phyloP scores from a whole-genome alignment of 495 filamentous ascomycete genomes.

The Aspergillus avenaceus region DNA sequence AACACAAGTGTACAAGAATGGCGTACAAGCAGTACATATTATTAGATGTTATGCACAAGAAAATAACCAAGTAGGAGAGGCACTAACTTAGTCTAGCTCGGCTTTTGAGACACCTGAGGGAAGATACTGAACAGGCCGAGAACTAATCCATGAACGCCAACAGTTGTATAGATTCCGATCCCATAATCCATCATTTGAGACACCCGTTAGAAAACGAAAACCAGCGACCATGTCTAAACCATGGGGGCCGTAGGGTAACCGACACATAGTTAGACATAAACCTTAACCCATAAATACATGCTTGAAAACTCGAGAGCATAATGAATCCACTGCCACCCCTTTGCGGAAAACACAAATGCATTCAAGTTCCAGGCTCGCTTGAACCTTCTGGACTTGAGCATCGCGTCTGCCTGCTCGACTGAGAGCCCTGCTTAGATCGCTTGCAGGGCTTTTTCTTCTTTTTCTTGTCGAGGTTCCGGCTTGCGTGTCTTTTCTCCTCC shows the following conservation, averaged over 20 bases:
- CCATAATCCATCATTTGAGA: background rate
- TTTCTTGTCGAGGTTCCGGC: conserved; percentile 6
- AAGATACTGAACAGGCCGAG: background rate
- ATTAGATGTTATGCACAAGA: conserved; percentile 4
- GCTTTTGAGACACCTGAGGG: conserved; percentile 3
- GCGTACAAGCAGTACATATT: background rate
- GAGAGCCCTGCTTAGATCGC: background rate
- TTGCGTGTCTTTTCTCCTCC: conserved; percentile 14
- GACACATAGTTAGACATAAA: background rate
- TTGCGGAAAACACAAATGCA: too few species aligned
- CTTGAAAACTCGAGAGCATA: too few species aligned
- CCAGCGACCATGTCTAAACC: too few species aligned
- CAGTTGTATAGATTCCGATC: background rate
- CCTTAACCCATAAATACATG: background rate
- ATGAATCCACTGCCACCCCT: too few species aligned
- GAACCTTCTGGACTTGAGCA: background rate
- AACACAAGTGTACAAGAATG: too few species aligned
- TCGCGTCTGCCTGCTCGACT: background rate
- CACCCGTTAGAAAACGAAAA: background rate
- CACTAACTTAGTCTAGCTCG: background rate
- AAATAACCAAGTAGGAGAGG: conserved; percentile 1
- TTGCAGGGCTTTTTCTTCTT: conserved; percentile 10
- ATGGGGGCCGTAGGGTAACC: background rate
- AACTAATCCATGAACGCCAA: background rate
- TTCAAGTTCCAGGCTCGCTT: background rate